A percentile compares a stretch with the other conserved stretches of the same genome.
These are phyloP conservation scores for Tolypocladium nubicola DNA, from an alignment of 2,329 filamentous ascomycete genomes.

Conservation along the genomic window DNA sequence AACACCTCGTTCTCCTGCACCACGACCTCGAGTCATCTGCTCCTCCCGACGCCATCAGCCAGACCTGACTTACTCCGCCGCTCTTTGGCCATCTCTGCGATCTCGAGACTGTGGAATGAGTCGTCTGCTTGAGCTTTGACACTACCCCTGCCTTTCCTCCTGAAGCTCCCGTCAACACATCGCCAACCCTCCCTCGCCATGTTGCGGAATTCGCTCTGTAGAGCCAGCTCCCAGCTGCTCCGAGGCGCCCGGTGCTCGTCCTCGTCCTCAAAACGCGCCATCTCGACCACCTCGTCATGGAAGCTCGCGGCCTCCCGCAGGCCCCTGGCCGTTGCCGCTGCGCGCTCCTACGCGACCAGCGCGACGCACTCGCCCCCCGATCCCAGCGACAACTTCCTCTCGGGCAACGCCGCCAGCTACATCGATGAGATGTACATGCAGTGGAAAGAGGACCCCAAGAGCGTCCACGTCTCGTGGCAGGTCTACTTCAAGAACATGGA, in stretches of 20 bases:
- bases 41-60: not conserved
- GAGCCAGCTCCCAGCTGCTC: constrained; percentile 54
- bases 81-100: constrained; percentile 25
- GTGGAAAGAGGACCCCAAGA: constrained; percentile 89
- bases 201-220: constrained; percentile 60
- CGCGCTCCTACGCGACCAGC: constrained; percentile 42
- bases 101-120: constrained; percentile 22
- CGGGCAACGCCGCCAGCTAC: constrained; percentile 95
- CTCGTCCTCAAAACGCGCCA: constrained; percentile 27
- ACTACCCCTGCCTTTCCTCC: constrained; percentile 5
- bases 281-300: constrained; percentile 34
- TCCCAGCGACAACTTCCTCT: constrained; percentile 90
- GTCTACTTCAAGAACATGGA: constrained; percentile 99
- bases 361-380: constrained; percentile 51
- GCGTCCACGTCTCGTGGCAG: constrained; percentile 97
- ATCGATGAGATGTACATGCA: constrained; percentile 99
- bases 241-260: constrained; percentile 39
- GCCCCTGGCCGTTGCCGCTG: constrained; percentile 36
- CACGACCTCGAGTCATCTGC: constrained; percentile 1
- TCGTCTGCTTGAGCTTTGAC: constrained; percentile 10
- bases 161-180: constrained; percentile 4
- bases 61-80: constrained; percentile 35
- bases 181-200: constrained; percentile 37
- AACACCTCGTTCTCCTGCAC: not conserved
- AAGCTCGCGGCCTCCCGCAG: constrained; percentile 36